Evolutionary conservation across 257 asterid genomes (phyloP).

Genomic region (Cinchona pubescens): DNA sequence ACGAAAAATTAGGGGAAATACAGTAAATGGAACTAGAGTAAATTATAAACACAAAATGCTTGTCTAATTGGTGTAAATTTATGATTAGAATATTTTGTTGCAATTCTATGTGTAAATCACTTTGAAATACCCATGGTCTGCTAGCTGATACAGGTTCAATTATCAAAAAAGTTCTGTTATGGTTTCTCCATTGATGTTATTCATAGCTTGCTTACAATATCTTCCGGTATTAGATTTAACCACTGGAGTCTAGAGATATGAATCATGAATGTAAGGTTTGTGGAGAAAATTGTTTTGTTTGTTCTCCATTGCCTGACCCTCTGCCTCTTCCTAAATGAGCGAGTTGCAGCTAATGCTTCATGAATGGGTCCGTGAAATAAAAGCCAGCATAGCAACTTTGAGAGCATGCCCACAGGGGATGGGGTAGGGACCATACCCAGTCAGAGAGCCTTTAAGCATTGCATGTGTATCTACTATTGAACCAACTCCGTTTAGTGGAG

Average conservation of each 20-base stretch:
- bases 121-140: no score
- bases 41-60: not conserved
- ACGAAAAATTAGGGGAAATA: not conserved
- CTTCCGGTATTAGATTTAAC: not conserved
- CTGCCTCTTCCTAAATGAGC: no score
- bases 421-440: not conserved
- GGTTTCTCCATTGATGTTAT: not conserved
- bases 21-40: not conserved
- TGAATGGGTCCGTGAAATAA: not conserved
- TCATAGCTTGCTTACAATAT: not conserved
- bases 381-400: not conserved
- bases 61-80: not conserved
- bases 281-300: not conserved
- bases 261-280: not conserved
- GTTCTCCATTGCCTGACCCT: no score
- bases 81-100: not conserved
- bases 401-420: not conserved
- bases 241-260: not conserved
- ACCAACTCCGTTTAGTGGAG: no score
- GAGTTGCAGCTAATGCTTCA: no score
- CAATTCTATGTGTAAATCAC: not conserved
- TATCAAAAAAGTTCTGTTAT: not conserved
- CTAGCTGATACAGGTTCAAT: not conserved
- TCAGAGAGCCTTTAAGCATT: not conserved
- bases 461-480: slow-evolving; percentile 9